Evolutionary conservation across 2,329 filamentous ascomycete species (phyloP).

Genomic region (Fusarium xylarioides): DNA sequence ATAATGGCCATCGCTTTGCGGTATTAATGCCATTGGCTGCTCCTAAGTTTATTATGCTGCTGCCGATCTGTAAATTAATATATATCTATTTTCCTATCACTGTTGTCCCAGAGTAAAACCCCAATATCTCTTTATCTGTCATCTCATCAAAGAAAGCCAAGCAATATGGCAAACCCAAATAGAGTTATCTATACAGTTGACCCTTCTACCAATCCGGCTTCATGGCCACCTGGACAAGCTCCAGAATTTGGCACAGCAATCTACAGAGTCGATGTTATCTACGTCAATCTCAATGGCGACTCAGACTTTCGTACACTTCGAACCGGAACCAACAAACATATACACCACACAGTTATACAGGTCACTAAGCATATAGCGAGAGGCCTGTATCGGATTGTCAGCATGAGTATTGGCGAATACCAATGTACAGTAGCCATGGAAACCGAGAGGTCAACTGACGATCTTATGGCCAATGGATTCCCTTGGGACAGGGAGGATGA

Average conservation of each 20-base stretch:
- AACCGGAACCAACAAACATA: neutral
- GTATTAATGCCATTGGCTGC: neutral
- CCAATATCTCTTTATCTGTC: neutral
- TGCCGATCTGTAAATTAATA: neutral
- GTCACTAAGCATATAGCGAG: neutral
- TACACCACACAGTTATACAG: neutral
- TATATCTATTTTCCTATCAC: neutral
- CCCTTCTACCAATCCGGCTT: neutral
- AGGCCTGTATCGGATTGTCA: neutral
- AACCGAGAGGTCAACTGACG: neutral
- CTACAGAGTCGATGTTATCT: neutral
- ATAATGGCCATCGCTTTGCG: neutral
- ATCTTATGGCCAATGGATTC: neutral
- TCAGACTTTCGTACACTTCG: neutral
- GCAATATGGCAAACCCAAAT: neutral
- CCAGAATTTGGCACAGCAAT: neutral
- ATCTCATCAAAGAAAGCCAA: neutral
- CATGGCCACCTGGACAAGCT: neutral
- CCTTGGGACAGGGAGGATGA: neutral
- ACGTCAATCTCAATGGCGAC: neutral
- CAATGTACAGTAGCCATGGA: neutral
- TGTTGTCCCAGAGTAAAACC: neutral
- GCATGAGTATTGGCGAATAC: neutral
- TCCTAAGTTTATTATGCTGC: fast-evolving
- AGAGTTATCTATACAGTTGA: neutral